Percentiles rank a stretch among this genome's conserved stretches.
These are phyloP conservation scores for Litchi chinensis DNA, from an alignment of 345 rosid genomes.

Conservation along the genomic window DNA sequence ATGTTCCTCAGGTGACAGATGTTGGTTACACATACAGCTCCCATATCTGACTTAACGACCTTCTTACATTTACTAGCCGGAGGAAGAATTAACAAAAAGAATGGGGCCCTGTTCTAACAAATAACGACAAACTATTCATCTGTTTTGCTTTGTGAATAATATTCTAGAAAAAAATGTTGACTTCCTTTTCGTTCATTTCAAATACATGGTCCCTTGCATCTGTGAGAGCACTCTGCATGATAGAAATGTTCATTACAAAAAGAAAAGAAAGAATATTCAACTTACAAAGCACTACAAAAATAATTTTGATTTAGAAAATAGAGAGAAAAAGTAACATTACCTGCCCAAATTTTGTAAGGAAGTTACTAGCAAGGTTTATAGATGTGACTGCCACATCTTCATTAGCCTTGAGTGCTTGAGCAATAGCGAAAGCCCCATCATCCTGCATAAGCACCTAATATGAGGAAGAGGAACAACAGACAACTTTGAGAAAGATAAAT, in stretches of 20 bases:
- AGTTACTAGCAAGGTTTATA: slow-evolving; percentile 80
- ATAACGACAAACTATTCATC: slow-evolving; percentile 4
- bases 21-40: background rate
- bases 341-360: slow-evolving; percentile 96
- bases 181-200: slow-evolving; percentile 94
- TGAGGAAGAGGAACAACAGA: slow-evolving; percentile 13
- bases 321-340: slow-evolving; percentile 31
- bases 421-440: slow-evolving; percentile 94
- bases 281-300: background rate
- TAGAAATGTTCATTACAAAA: background rate
- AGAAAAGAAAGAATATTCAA: background rate
- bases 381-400: slow-evolving; percentile 85
- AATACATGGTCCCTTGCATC: slow-evolving; percentile 93
- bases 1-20: background rate
- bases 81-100: slow-evolving; percentile 25
- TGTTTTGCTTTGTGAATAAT: slow-evolving; percentile 6
- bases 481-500: background rate
- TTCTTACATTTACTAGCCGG: slow-evolving; percentile 17
- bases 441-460: slow-evolving; percentile 48
- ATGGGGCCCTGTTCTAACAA: slow-evolving; percentile 12
- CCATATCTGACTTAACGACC: background rate
- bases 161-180: slow-evolving; percentile 75
- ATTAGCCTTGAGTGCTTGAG: slow-evolving; percentile 91
- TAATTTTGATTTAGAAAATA: background rate
- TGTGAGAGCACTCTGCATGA: slow-evolving; percentile 75